Base-by-base conservation (phyloP, 352 stramenopile species). In the Pythium volutum region DNA sequence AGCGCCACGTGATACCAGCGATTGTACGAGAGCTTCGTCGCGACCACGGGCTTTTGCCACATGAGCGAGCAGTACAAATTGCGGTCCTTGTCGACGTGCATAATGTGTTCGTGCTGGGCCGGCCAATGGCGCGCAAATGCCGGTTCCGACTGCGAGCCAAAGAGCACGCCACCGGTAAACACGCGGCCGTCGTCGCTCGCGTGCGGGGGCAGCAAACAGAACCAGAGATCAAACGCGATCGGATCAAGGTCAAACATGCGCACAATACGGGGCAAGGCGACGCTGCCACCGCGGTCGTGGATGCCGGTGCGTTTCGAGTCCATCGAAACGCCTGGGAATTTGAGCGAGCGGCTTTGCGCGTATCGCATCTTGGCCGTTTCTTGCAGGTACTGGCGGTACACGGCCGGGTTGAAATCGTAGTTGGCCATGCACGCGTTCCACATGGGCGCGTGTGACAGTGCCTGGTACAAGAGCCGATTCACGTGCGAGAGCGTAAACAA, bases 1-100 rank as follows among this genome's bases (percentile, higher is more conserved):
- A 88, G 64, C 7, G 83, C 76, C 23, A 88, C 68, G 64, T 91
- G 79, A 55, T 91, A 88, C 81, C 81, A 91, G n/a, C 82, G 75
- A 51, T 69, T 55, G 62, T 48, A 64, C 4, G 43, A 31, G 18
- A 68, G 61, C 52, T 68, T 68, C 10, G 53, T 43, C 11, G 61
- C 61, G 25, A 68, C 61, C 7, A 62, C 18, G 8, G 54, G 64
- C 48, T 71, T 74, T 4, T 64, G 55, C 27, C 76, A 66, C 39
- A 81, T 60, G 25, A 82, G 56, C 27, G 76, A 82, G 64, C 71
- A 81, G 55, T 78, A 81, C 6, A 86, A 36, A 27, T 70, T 75
- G 12, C 65, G n/a, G 25, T 80, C 71, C 9, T 65, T 59, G 61
- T 79, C 71, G 18, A 86, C 66, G 47, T 76, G 55, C 39, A 73